Conservation (phyloP, 1,284 basidiomycete species). For the Clitocybe nebularis region DNA sequence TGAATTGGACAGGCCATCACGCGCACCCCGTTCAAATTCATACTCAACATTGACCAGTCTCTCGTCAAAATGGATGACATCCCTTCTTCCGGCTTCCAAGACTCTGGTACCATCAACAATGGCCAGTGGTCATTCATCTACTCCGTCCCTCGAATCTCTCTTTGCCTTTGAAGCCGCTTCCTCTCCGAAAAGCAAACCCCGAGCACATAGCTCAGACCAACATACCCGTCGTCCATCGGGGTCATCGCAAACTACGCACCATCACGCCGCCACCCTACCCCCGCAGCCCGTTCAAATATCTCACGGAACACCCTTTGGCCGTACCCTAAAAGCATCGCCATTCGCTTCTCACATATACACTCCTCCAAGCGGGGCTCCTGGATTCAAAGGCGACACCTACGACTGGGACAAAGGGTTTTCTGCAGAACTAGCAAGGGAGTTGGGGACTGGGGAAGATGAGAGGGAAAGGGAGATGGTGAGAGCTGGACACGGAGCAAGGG, state of each 20-base stretch:
- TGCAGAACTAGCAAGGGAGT: conserved; percentile 31
- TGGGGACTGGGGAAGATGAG: conserved; percentile 11
- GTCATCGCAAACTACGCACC: too few relatives aligned
- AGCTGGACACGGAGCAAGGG: conserved; percentile 2
- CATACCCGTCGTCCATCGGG: neutral
- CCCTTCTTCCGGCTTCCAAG: conserved; percentile 17
- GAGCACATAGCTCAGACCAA: conserved; percentile 9
- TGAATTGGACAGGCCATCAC: conserved; percentile 20
- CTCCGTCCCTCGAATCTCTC: conserved; percentile 19
- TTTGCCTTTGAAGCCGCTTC: conserved; percentile 15
- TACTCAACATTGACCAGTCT: conserved; percentile 32
- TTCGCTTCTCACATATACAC: conserved; percentile 57
- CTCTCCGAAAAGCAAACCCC: neutral
- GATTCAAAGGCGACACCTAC: conserved; percentile 57
- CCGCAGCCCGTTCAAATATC: conserved; percentile 16
- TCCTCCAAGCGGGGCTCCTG: conserved; percentile 75
- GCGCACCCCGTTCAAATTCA: conserved; percentile 17
- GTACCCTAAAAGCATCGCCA: conserved; percentile 35
- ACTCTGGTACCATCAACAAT: conserved; percentile 8
- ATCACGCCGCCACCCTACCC: conserved; percentile 12
- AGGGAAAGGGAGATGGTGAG: conserved; percentile 2
- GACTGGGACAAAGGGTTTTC: conserved; percentile 56
- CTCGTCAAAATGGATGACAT: conserved; percentile 29
- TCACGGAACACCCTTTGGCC: conserved; percentile 22
- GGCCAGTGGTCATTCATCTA: conserved; percentile 1